Conservation (phyloP, 352 stramenopile species). For the Thalassiosira sp. region DNA sequence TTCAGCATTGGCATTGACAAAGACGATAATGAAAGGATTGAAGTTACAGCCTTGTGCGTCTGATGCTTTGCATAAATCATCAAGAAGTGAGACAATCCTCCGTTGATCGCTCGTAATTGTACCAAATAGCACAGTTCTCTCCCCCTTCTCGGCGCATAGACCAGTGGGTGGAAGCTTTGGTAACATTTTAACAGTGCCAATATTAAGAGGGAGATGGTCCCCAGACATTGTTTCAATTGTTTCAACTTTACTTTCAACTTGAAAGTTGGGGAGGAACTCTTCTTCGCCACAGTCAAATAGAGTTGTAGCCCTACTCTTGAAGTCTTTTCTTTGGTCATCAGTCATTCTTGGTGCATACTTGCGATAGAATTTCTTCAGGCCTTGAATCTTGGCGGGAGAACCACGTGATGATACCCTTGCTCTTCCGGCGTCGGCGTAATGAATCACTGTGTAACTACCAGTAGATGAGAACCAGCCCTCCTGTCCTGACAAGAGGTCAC, state of each 20-base stretch:
- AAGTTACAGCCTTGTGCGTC: background rate
- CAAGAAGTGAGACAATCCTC: slow-evolving; percentile 1
- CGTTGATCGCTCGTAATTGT: slow-evolving; percentile 1
- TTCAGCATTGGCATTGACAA: slow-evolving; percentile 9
- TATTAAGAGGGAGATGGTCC: slow-evolving; percentile 5
- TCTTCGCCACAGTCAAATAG: slow-evolving; percentile 16
- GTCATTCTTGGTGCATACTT: slow-evolving; percentile 24
- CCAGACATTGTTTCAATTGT: background rate
- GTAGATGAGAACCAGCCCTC: slow-evolving; percentile 9
- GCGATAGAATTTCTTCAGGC: slow-evolving; percentile 15
- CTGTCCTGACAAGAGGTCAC: slow-evolving; percentile 2
- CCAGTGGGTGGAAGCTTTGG: background rate
- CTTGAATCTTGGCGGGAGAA: slow-evolving; percentile 18
- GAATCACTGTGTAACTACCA: slow-evolving; percentile 15
- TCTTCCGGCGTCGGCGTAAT: slow-evolving; percentile 14
- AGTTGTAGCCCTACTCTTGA: slow-evolving; percentile 8
- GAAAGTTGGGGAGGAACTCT: background rate
- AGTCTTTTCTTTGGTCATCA: background rate
- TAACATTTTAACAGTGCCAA: slow-evolving; percentile 8
- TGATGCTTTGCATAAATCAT: slow-evolving; percentile 4
- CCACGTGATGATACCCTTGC: slow-evolving; percentile 1
- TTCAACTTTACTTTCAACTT: background rate
- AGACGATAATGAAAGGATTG: slow-evolving; percentile 12
- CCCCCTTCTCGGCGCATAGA: background rate
- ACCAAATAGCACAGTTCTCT: slow-evolving; percentile 16